These are phyloP conservation scores for Rostrohypoxylon terebratum DNA, from an alignment of 495 filamentous ascomycete genomes.

Conservation along the genomic window DNA sequence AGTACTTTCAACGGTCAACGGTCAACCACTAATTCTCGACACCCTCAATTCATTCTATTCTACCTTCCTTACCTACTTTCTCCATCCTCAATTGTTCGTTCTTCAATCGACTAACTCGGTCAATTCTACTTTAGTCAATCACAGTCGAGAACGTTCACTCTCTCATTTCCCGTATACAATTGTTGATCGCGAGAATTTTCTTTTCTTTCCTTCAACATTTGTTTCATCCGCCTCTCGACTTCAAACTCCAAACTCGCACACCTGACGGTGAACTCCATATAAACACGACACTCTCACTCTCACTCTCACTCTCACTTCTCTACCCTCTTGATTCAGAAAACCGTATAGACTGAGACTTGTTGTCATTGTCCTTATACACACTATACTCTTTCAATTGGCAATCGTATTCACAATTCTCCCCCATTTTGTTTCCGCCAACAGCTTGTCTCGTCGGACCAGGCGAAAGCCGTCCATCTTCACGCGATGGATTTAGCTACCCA, in stretches of 20 bases:
- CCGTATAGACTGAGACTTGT: not conserved
- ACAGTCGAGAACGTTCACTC: not conserved
- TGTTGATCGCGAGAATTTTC: not conserved
- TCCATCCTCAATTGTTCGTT: slow-evolving; percentile 1
- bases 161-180: not conserved
- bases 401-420: not conserved
- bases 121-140: slow-evolving; percentile 8
- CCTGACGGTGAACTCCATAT: too few species aligned
- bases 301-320: slow-evolving; percentile 26
- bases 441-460: not conserved
- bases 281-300: too few species aligned
- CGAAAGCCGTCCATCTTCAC: slow-evolving; percentile 11
- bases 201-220: not conserved
- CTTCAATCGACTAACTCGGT: slow-evolving; percentile 11
- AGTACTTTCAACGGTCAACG: slow-evolving; percentile 8
- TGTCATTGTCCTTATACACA: not conserved
- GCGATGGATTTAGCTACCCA: slow-evolving; percentile 41
- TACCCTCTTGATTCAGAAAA: not conserved
- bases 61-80: not conserved
- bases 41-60: slow-evolving; percentile 12
- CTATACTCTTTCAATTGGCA: not conserved
- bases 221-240: too few species aligned
- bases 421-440: slow-evolving; percentile 19
- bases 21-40: slow-evolving; percentile 9
- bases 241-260: too few species aligned